Conservation (phyloP, 179 eudicot species). For the Corrigiola litoralis region DNA sequence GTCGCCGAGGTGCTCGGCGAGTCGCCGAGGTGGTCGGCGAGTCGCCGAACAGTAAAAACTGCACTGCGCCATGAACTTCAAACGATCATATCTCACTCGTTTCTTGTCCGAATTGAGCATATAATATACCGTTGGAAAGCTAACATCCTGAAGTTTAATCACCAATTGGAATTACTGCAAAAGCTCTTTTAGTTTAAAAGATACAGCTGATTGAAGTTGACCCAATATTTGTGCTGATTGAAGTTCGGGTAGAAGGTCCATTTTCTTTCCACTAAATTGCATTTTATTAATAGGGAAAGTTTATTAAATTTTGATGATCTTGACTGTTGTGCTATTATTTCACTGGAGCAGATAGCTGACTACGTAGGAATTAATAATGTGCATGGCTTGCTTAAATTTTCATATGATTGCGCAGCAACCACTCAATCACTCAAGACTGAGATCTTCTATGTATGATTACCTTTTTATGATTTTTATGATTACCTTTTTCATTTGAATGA, state of each 20-base stretch:
- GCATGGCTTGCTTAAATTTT: constrained; percentile 18
- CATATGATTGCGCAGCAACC: constrained; percentile 6
- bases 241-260: constrained; percentile 2
- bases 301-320: constrained; percentile 9
- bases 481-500: not conserved
- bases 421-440: too few relatives aligned
- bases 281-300: not conserved
- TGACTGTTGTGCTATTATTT: constrained; percentile 18
- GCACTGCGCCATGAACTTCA: too few relatives aligned
- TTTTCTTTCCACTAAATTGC: constrained; percentile 1
- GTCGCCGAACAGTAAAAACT: too few relatives aligned
- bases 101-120: too few relatives aligned
- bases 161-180: too few relatives aligned
- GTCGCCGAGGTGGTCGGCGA: too few relatives aligned
- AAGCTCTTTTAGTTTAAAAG: too few relatives aligned
- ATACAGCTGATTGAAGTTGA: not conserved
- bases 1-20: too few relatives aligned
- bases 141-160: too few relatives aligned
- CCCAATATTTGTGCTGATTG: not conserved
- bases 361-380: constrained; percentile 21
- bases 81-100: too few relatives aligned
- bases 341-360: constrained; percentile 29
- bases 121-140: too few relatives aligned
- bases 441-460: too few relatives aligned
- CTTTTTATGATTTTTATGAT: not conserved